Evolutionary conservation across 148 eudicot species (phyloP).

Genomic region (Vaccinium corymbosum): DNA sequence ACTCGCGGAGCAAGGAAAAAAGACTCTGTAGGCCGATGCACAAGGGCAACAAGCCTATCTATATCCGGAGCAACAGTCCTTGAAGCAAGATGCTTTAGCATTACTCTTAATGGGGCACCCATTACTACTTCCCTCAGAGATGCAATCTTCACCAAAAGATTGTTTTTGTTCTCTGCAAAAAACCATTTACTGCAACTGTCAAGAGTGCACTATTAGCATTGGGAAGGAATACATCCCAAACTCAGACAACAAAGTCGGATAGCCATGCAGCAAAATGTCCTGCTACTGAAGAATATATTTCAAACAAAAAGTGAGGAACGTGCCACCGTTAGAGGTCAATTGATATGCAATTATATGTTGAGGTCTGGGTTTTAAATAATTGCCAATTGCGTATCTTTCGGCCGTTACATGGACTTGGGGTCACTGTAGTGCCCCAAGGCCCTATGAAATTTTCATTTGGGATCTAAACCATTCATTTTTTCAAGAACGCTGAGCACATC

Average conservation of each 20-base stretch:
- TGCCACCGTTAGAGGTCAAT: not conserved
- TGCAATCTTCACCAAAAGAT: conserved; percentile 71
- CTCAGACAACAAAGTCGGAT: not conserved
- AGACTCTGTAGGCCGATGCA: conserved; percentile 92
- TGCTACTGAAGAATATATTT: not conserved
- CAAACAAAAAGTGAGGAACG: not conserved
- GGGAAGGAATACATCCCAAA: not conserved
- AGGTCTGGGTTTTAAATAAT: no score
- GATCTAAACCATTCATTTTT: no score
- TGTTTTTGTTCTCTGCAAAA: conserved; percentile 52
- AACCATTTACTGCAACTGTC: conserved; percentile 17
- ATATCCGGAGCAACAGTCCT: conserved; percentile 58
- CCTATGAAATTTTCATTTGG: no score
- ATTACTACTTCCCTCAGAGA: conserved; percentile 88
- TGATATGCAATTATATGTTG: not conserved
- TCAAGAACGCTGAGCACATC: no score
- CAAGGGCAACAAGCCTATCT: conserved; percentile 62
- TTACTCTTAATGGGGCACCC: conserved; percentile 86
- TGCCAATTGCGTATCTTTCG: no score
- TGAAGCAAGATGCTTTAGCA: conserved; percentile 70
- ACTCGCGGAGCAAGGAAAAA: conserved; percentile 88
- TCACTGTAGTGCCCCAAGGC: no score
- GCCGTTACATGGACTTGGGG: no score
- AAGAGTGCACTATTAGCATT: conserved; percentile 20
- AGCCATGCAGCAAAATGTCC: not conserved